Evolutionary conservation across 768 basidiomycete genomes (phyloP).

Genomic region (Russula sp.): DNA sequence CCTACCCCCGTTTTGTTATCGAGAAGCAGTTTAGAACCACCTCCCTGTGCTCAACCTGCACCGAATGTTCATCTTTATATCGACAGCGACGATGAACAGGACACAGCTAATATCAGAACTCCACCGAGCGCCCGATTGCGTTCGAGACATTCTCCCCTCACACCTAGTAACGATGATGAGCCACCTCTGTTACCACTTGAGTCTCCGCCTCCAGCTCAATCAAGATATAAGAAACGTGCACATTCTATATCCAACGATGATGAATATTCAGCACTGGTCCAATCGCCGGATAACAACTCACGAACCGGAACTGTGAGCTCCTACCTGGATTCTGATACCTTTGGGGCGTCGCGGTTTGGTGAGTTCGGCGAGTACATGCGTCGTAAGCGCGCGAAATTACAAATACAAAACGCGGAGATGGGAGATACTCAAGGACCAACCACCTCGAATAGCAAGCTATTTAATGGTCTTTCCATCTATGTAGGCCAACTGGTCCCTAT

Average conservation of each 20-base stretch:
- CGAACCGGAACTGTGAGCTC: neutral
- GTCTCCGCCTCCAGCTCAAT: slow-evolving; percentile 10
- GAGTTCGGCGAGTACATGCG: slow-evolving; percentile 85
- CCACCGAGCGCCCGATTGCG: neutral
- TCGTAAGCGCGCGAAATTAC: slow-evolving; percentile 85
- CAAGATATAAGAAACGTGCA: slow-evolving; percentile 19
- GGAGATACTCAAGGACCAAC: slow-evolving; percentile 25
- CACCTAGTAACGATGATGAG: slow-evolving; percentile 7
- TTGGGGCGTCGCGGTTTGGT: slow-evolving; percentile 77
- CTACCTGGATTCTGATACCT: slow-evolving; percentile 37
- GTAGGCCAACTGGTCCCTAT: slow-evolving; percentile 42
- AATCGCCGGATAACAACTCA: neutral
- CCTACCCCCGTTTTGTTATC: slow-evolving; percentile 5
- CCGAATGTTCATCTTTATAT: slow-evolving; percentile 37
- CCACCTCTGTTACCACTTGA: neutral
- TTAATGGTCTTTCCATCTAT: slow-evolving; percentile 73
- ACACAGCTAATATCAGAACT: neutral
- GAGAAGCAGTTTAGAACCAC: slow-evolving; percentile 31
- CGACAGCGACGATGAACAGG: slow-evolving; percentile 33
- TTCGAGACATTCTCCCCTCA: neutral
- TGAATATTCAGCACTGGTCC: neutral
- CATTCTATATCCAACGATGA: slow-evolving; percentile 12
- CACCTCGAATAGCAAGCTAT: slow-evolving; percentile 44
- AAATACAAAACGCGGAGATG: slow-evolving; percentile 61
- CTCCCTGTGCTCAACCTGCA: slow-evolving; percentile 38